Conservation (phyloP, 495 filamentous ascomycete genomes). For the Lophiotrema nucula region DNA sequence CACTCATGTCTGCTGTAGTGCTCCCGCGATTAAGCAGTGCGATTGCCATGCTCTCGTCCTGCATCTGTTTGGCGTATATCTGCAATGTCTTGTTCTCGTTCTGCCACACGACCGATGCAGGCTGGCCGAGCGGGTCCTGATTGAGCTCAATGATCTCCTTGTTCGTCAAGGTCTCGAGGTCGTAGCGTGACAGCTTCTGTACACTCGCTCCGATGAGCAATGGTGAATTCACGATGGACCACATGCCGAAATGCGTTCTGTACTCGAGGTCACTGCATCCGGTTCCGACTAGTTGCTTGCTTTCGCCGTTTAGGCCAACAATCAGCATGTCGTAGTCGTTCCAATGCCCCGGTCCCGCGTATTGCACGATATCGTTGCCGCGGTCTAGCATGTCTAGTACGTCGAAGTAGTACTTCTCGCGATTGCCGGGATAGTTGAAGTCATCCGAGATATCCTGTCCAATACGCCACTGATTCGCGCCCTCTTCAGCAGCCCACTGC, state of each 20-base stretch:
- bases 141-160: slow-evolving; percentile 26
- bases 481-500: slow-evolving; percentile 22
- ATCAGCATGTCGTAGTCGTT: slow-evolving; percentile 33
- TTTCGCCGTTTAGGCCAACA: slow-evolving; percentile 24
- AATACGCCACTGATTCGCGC: slow-evolving; percentile 30
- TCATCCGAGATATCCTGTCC: slow-evolving; percentile 29
- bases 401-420: slow-evolving; percentile 32
- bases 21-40: slow-evolving; percentile 33
- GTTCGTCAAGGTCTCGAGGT: slow-evolving; percentile 27
- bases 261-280: slow-evolving; percentile 20
- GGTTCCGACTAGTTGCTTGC: slow-evolving; percentile 26
- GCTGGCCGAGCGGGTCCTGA: slow-evolving; percentile 19
- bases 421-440: slow-evolving; percentile 28
- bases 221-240: slow-evolving; percentile 17
- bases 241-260: slow-evolving; percentile 21
- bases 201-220: slow-evolving; percentile 23
- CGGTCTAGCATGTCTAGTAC: slow-evolving; percentile 30
- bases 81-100: slow-evolving; percentile 3
- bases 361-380: slow-evolving; percentile 19
- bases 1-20: slow-evolving; percentile 27
- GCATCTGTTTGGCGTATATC: slow-evolving; percentile 19
- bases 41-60: slow-evolving; percentile 30
- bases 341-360: slow-evolving; percentile 24
- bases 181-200: slow-evolving; percentile 5
- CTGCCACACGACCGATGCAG: slow-evolving; percentile 6